Conservation (phyloP, 1,284 basidiomycete genomes). For the Sanghuangporus sanghuang region DNA sequence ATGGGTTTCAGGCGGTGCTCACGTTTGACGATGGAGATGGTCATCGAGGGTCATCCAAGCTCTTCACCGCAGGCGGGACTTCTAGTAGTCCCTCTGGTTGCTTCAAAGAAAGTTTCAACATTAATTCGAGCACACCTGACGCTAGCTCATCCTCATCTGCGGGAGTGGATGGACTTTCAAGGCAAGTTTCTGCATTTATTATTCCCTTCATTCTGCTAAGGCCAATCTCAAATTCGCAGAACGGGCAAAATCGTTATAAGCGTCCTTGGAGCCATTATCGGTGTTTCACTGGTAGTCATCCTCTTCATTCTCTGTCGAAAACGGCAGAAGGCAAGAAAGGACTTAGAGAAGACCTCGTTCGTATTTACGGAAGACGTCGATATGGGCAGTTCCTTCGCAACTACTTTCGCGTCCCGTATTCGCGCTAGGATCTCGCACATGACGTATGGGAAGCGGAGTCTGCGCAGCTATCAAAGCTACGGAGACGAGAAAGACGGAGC, state of each 20-base stretch:
- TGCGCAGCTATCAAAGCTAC: constrained; percentile 13
- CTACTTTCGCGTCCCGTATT: neutral
- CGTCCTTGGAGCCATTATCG: neutral
- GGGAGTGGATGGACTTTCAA: constrained; percentile 2
- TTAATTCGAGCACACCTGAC: neutral
- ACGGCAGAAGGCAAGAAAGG: neutral
- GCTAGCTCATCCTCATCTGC: neutral
- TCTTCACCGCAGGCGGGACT: constrained; percentile 19
- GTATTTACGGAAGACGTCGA: constrained; percentile 17
- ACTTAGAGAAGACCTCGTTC: constrained; percentile 9
- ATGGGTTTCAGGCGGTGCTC: constrained; percentile 37
- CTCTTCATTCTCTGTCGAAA: constrained; percentile 6
- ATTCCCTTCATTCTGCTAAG: neutral
- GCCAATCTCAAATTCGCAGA: neutral
- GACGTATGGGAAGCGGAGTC: constrained; percentile 9
- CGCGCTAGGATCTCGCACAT: constrained; percentile 9
- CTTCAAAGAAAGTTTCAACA: constrained; percentile 12
- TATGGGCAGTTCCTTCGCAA: constrained; percentile 15
- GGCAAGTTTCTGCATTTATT: neutral
- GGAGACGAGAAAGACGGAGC: constrained; percentile 8
- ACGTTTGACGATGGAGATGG: constrained; percentile 30
- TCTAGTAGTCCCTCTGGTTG: constrained; percentile 11
- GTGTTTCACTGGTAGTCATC: neutral
- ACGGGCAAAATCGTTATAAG: neutral
- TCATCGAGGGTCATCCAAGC: constrained; percentile 24